phyloP scores from a whole-genome alignment of 2,329 filamentous ascomycete genomes.

The Fusarium albosuccineum region DNA sequence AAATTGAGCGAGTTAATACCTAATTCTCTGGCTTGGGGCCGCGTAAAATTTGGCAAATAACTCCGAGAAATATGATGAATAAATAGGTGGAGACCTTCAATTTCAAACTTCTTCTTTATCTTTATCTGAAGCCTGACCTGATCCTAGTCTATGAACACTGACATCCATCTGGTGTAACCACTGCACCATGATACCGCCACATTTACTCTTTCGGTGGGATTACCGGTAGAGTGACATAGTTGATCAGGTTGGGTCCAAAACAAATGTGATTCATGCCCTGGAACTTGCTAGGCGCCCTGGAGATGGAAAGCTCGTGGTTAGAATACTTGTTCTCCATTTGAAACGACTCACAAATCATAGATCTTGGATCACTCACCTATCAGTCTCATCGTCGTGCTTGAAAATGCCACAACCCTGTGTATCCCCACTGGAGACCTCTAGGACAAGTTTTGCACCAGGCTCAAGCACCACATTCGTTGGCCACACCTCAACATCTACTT shows the following conservation, averaged over 20 bases:
- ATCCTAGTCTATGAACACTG: not conserved
- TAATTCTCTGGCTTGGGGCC: too few species aligned
- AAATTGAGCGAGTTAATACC: too few species aligned
- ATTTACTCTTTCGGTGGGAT: slow-evolving; percentile 54
- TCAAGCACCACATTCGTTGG: slow-evolving; percentile 69
- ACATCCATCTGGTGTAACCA: not conserved
- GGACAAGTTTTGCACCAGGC: slow-evolving; percentile 63
- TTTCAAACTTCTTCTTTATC: too few species aligned
- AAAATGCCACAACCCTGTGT: slow-evolving; percentile 72
- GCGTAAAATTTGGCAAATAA: too few species aligned
- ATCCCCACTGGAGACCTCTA: slow-evolving; percentile 69
- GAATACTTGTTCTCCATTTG: not conserved
- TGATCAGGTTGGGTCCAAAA: slow-evolving; percentile 62
- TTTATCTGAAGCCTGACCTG: too few species aligned
- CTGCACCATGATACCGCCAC: not conserved
- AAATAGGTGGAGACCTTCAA: too few species aligned
- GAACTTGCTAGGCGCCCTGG: slow-evolving; percentile 46
- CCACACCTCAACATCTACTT: slow-evolving; percentile 74
- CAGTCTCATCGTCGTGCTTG: slow-evolving; percentile 62
- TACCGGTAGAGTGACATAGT: slow-evolving; percentile 66
- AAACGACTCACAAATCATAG: not conserved
- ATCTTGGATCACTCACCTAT: slow-evolving; percentile 53
- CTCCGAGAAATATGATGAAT: too few species aligned
- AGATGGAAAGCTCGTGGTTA: not conserved
- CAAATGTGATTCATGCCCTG: slow-evolving; percentile 65